Evolutionary conservation across 169 alveolate genomes (phyloP), one percentile per base, ranked within the genome.

Genomic region (Hepatocystis sp.): DNA sequence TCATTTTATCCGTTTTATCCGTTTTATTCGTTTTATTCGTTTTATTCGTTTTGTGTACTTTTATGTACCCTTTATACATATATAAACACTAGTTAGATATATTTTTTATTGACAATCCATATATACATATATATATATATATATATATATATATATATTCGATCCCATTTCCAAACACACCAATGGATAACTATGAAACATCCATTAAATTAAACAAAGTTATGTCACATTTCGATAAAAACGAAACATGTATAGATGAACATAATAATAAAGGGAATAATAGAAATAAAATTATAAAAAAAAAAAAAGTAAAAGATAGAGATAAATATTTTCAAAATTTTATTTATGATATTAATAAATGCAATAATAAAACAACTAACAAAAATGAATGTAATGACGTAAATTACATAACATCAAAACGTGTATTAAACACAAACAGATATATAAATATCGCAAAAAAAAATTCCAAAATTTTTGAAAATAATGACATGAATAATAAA

Each of bases 101-200:
- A n/a, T n/a, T n/a, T n/a, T n/a, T n/a, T n/a, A n/a, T n/a, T n/a
- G n/a, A n/a, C n/a, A n/a, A n/a, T n/a, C n/a, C n/a, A n/a, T n/a
- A n/a, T n/a, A n/a, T n/a, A n/a, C n/a, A n/a, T n/a, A n/a, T n/a
- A n/a, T n/a, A n/a, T n/a, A n/a, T n/a, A n/a, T n/a, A n/a, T n/a
- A n/a, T n/a, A n/a, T n/a, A n/a, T n/a, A n/a, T n/a, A n/a, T n/a
- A n/a, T n/a, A n/a, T n/a, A n/a, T n/a, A n/a, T n/a, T n/a, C n/a
- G n/a, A n/a, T n/a, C 19, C 30, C 10, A 47, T 13, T 47, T 4
- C 19, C 56, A 2, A 5, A 32, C 27, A n/a, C 32, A 34, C 71
- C 40, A 58, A 71, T 71, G 86, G 86, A 71, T 56, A 56, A 56
- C 13, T 34, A 71, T 71, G 86, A 44, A 51, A 23, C 52, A 40